Percentiles rank a stretch among this genome's conserved stretches.
Conservation (phyloP, 768 basidiomycete genomes). For the Hygrocybe coccinea region DNA sequence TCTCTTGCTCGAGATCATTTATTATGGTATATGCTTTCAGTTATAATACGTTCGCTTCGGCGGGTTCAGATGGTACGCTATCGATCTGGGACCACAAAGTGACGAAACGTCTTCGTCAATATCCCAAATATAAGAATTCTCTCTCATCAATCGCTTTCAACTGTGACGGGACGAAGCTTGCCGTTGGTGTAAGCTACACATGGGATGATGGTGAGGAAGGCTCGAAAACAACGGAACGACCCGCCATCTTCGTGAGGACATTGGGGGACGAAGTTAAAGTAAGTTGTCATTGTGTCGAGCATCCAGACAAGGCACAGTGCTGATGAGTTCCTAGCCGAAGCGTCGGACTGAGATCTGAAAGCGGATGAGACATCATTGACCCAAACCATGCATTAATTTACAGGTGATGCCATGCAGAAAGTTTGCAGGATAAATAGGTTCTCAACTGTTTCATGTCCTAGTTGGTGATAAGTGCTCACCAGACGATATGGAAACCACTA, state of each 20-base stretch:
- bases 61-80: slow-evolving; percentile 89
- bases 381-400: too few species aligned
- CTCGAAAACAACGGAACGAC: slow-evolving; percentile 56
- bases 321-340: slow-evolving; percentile 2
- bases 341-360: neutral
- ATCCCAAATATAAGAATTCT: slow-evolving; percentile 68
- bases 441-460: too few species aligned
- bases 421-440: too few species aligned
- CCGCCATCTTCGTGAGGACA: slow-evolving; percentile 55
- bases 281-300: slow-evolving; percentile 13
- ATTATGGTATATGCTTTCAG: slow-evolving; percentile 32
- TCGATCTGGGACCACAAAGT: slow-evolving; percentile 97
- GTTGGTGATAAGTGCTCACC: too few species aligned
- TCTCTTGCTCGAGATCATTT: neutral
- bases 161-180: slow-evolving; percentile 74
- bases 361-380: neutral
- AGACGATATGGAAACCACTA: too few species aligned
- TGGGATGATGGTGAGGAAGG: slow-evolving; percentile 86
- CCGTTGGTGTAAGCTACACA: slow-evolving; percentile 81
- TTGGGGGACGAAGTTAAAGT: slow-evolving; percentile 79
- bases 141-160: slow-evolving; percentile 83
- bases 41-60: slow-evolving; percentile 92
- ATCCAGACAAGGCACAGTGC: neutral
- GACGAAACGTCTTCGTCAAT: slow-evolving; percentile 91
- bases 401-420: too few species aligned